Base-by-base conservation (phyloP, 768 basidiomycete genomes). In the Serendipita sp. region DNA sequence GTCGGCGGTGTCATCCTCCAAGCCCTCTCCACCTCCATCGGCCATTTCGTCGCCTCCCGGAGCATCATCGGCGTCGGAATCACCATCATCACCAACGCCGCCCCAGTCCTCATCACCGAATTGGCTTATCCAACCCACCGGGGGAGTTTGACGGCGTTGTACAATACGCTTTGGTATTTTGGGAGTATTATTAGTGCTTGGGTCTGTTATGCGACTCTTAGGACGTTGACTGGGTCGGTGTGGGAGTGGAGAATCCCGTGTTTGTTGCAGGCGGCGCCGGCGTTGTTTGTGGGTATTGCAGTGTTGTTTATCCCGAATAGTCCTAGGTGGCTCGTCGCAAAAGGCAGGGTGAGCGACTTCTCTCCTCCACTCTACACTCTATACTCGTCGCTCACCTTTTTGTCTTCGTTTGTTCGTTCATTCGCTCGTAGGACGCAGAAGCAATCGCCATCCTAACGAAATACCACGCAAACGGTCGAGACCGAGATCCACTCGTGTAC, bases 81-180 rank as follows among this genome's bases (percentile, higher is more conserved):
- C n/a, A 51, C 63, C 41, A 67, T 70, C 24, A 24, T 24, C 24
- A 24, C 24, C 24, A 24, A 24, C 24, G 24, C 24, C 24, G 24
- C 24, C 1, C 85, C 85, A 2, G 73, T 86, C 54, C 74, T 86
- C 28, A 77, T 86, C 60, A 81, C 83, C 32, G 86, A 86, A 71
- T 74, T 87, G 13, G 78, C 84, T 3, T 86, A 88, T 73, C 86
- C 86, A 34, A 86, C 86, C 2, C 85, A 86, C 69, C 63, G 75
- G 0, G 28, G 24, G 1, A 32, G 38, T 18, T 46, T 18, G 48
- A 63, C 45, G 15, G 84, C 87, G 1, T 74, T 64, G 48, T 88
- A 84, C 73, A 89, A 89, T 73, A 78, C 24, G 24, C 24, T 24
- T 24, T 24, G 24, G 24, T 24, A 24, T 24, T 24, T 24, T 24